These are phyloP conservation scores for Albophoma yamanashiensis DNA, from an alignment of 2,329 filamentous ascomycete genomes.

Conservation along the genomic window DNA sequence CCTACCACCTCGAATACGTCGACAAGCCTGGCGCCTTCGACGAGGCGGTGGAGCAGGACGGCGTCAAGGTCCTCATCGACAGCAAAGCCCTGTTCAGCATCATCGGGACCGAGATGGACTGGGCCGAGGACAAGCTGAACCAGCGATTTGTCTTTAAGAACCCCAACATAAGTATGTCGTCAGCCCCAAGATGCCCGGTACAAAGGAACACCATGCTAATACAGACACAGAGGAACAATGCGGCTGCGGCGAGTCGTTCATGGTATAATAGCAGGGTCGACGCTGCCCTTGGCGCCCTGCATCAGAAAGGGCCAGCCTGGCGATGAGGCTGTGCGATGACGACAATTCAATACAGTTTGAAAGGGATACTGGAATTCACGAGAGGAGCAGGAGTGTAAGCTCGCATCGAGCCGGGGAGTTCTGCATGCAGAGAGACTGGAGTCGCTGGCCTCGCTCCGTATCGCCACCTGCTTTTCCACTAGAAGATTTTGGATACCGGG, in stretches of 20 bases:
- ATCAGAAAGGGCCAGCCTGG: too few relatives aligned
- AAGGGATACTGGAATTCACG: background rate
- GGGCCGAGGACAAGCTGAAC: constrained; percentile 91
- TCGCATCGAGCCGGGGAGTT: background rate
- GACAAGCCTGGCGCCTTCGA: constrained; percentile 84
- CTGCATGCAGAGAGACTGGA: background rate
- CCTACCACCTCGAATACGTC: constrained; percentile 91
- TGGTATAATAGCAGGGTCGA: constrained; percentile 41
- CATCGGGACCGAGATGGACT: constrained; percentile 98
- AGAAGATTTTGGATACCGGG: background rate
- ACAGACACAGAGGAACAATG: constrained; percentile 74
- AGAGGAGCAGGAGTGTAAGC: background rate
- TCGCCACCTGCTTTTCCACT: background rate
- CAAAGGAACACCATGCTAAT: constrained; percentile 15
- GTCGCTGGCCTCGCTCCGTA: background rate
- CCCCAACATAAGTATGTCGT: constrained; percentile 90
- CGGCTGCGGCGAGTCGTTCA: constrained; percentile 94
- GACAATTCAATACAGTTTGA: background rate
- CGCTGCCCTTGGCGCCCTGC: background rate
- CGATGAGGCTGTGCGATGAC: background rate
- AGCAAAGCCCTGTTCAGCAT: constrained; percentile 97
- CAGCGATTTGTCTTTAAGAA: constrained; percentile 91
- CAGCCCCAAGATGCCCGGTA: background rate
- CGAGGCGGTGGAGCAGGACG: constrained; percentile 89
- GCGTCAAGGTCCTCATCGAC: constrained; percentile 90